Conservation (phyloP, 495 filamentous ascomycete genomes). For the Terfezia boudieri region DNA sequence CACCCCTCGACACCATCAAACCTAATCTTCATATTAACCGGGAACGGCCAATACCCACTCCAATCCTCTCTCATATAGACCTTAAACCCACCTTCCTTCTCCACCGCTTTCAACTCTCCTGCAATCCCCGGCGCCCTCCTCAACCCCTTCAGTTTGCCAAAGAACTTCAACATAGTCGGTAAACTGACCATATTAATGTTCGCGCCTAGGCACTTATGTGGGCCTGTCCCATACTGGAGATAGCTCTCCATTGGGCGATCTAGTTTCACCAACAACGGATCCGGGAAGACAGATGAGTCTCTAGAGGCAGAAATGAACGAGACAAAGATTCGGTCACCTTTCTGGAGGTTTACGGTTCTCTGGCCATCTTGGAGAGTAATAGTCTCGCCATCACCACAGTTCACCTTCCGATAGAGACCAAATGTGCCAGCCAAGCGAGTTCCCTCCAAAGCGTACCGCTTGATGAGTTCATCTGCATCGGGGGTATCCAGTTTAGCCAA, state of each 20-base stretch:
- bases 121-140: slow-evolving; percentile 43
- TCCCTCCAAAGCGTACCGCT: slow-evolving; percentile 30
- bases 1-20: slow-evolving; percentile 21
- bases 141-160: slow-evolving; percentile 35
- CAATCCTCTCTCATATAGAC: slow-evolving; percentile 56
- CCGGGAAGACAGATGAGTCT: slow-evolving; percentile 44
- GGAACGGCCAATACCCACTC: slow-evolving; percentile 50
- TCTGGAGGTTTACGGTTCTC: slow-evolving; percentile 7
- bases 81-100: slow-evolving; percentile 34
- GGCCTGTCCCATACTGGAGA: slow-evolving; percentile 38
- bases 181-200: slow-evolving; percentile 41
- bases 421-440: slow-evolving; percentile 26
- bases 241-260: slow-evolving; percentile 46
- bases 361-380: slow-evolving; percentile 8
- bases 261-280: slow-evolving; percentile 40
- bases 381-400: slow-evolving; percentile 3
- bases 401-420: slow-evolving; percentile 15
- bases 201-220: slow-evolving; percentile 31
- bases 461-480: slow-evolving; percentile 15
- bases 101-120: slow-evolving; percentile 53
- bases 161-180: slow-evolving; percentile 31
- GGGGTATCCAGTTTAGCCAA: slow-evolving; percentile 19
- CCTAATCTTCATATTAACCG: slow-evolving; percentile 39
- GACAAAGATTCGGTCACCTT: slow-evolving; percentile 26
- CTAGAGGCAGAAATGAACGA: slow-evolving; percentile 37